A percentile compares a stretch with the other conserved stretches of the same genome.
Evolutionary conservation across 192 early-diverging fungal species (phyloP).

Genomic region (Coemansia sp.): DNA sequence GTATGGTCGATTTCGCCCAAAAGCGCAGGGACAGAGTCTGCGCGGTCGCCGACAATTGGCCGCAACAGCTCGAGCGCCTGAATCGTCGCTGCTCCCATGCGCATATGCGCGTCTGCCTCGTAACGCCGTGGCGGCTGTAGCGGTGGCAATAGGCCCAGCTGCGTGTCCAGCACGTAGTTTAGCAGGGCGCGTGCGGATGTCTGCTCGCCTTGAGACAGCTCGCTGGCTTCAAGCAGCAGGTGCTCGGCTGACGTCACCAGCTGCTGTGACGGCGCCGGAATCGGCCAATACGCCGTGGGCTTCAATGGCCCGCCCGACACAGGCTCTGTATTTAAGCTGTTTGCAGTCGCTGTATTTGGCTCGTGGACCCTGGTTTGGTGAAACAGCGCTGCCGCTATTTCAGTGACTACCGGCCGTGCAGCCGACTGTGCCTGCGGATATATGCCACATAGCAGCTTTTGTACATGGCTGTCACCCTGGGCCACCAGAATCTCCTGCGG

Average conservation of each 20-base stretch:
- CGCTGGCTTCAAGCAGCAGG: constrained; percentile 35
- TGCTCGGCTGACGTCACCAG: constrained; percentile 21
- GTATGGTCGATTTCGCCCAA: constrained; percentile 73
- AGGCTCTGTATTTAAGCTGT: background rate
- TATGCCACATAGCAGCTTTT: background rate
- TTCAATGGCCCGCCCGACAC: background rate
- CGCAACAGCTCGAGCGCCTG: constrained; percentile 72
- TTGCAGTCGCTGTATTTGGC: background rate
- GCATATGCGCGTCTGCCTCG: constrained; percentile 57
- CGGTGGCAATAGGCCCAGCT: constrained; percentile 60
- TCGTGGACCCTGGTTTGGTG: background rate
- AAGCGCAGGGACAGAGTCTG: constrained; percentile 58
- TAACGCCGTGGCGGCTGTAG: constrained; percentile 64
- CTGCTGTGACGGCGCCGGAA: constrained; percentile 21
- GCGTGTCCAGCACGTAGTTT: constrained; percentile 70
- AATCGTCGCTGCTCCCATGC: constrained; percentile 78
- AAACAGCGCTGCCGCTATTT: constrained; percentile 7
- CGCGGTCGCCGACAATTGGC: constrained; percentile 53
- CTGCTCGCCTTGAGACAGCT: constrained; percentile 33
- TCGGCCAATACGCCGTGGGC: constrained; percentile 8
- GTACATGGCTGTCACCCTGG: constrained; percentile 12
- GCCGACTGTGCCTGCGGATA: constrained; percentile 10
- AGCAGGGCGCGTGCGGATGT: constrained; percentile 54
- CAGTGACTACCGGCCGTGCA: constrained; percentile 16
- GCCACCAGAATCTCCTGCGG: constrained; percentile 78